These are phyloP conservation scores for Neonectria ditissima DNA, from an alignment of 2,329 filamentous ascomycete genomes.

Conservation along the genomic window DNA sequence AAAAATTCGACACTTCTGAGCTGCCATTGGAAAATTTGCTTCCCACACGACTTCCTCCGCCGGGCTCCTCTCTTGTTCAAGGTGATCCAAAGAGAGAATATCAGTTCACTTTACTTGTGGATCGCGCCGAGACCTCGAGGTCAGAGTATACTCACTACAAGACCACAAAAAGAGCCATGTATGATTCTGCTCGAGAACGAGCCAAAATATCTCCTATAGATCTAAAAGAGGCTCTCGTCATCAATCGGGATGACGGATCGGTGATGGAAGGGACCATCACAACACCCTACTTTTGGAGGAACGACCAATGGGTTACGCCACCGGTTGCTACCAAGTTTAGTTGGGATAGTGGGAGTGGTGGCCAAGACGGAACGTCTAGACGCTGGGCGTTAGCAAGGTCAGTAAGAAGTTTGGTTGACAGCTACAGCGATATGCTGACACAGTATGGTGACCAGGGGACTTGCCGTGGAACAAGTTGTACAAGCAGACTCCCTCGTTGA, in stretches of 20 bases:
- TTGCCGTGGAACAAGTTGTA: conserved; percentile 76
- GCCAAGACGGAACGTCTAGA: conserved; percentile 84
- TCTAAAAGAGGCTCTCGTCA: conserved; percentile 79
- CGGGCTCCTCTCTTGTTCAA: conserved; percentile 42
- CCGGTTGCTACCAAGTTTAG: conserved; percentile 62
- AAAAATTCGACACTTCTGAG: conserved; percentile 51
- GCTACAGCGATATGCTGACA: conserved; percentile 19
- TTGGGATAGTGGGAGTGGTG: conserved; percentile 69
- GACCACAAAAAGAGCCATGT: conserved; percentile 79
- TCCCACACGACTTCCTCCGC: conserved; percentile 65
- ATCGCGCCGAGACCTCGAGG: conserved; percentile 53
- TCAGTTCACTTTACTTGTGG: conserved; percentile 59
- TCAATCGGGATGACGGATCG: conserved; percentile 68
- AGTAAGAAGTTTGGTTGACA: conserved; percentile 28
- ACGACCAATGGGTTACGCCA: conserved; percentile 83
- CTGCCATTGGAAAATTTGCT: conserved; percentile 66
- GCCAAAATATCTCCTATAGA: conserved; percentile 64
- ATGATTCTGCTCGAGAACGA: conserved; percentile 75
- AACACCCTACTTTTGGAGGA: conserved; percentile 83
- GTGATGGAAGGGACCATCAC: conserved; percentile 90
- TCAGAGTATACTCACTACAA: conserved; percentile 86
- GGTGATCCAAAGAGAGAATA: conserved; percentile 44
- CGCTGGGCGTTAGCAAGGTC: conserved; percentile 83
- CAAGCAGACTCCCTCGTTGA: conserved; percentile 69
- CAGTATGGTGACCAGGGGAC: conserved; percentile 51